Conservation (phyloP, 2,329 filamentous ascomycete species). For the Fusarium sp. region DNA sequence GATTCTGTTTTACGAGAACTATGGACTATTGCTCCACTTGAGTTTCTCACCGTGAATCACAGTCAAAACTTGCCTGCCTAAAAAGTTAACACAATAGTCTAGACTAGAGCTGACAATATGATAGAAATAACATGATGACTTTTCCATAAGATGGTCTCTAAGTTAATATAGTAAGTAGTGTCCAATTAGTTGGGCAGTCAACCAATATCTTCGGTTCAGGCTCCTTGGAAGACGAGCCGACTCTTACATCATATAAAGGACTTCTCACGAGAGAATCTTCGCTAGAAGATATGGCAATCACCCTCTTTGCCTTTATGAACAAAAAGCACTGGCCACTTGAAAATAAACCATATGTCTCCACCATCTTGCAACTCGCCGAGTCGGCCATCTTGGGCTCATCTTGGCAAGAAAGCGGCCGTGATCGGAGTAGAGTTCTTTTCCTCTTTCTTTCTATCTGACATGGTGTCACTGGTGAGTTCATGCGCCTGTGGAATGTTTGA, state of each 20-base stretch:
- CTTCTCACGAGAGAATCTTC: not conserved
- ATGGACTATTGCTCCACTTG: too few relatives aligned
- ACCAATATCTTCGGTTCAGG: not conserved
- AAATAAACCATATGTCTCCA: not conserved
- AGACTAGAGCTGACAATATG: not conserved
- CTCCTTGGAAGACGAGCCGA: not conserved
- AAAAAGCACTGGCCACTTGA: not conserved
- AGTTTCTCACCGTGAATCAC: not conserved
- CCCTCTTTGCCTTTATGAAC: not conserved
- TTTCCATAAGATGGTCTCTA: not conserved
- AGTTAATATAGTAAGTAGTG: not conserved
- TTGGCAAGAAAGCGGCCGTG: slow-evolving; percentile 1
- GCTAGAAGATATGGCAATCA: not conserved
- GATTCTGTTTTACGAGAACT: not conserved
- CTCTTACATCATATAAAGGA: not conserved
- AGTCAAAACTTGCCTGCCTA: not conserved
- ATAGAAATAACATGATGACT: not conserved
- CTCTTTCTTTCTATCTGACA: not conserved
- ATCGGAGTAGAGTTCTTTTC: not conserved
- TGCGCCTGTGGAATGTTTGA: not conserved
- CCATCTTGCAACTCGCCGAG: not conserved
- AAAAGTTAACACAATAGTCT: not conserved
- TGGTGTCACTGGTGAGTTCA: not conserved
- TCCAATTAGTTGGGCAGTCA: not conserved
- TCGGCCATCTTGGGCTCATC: not conserved